These are phyloP conservation scores for Colletotrichum sidae DNA, from an alignment of 2,329 filamentous ascomycete genomes.

Conservation along the genomic window DNA sequence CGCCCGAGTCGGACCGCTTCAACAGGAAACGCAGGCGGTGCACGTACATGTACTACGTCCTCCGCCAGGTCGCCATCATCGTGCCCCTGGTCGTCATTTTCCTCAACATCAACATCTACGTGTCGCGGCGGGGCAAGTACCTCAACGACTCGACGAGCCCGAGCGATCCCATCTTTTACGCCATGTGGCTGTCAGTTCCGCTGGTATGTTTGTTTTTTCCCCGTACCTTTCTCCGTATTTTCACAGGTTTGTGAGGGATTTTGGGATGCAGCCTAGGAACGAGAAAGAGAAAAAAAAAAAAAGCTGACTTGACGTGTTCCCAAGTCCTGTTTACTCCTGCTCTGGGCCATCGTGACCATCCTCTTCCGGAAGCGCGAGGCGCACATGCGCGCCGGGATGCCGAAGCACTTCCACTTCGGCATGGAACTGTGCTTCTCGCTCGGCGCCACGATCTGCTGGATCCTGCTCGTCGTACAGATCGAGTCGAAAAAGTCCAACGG, in stretches of 20 bases:
- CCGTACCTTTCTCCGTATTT: background rate
- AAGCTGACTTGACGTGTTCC: background rate
- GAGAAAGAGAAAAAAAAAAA: background rate
- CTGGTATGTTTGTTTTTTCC: slow-evolving; percentile 13
- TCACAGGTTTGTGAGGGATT: background rate
- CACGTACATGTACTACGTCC: slow-evolving; percentile 48
- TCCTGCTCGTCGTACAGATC: slow-evolving; percentile 37
- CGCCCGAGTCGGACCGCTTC: slow-evolving; percentile 29
- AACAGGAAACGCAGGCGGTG: slow-evolving; percentile 44
- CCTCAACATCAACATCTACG: slow-evolving; percentile 39
- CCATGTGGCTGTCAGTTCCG: slow-evolving; percentile 36
- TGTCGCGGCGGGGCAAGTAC: slow-evolving; percentile 35
- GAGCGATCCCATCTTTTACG: slow-evolving; percentile 33
- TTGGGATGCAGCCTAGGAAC: background rate
- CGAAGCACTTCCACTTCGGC: slow-evolving; percentile 38
- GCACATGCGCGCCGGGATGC: slow-evolving; percentile 24
- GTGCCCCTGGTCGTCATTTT: slow-evolving; percentile 34
- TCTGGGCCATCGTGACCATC: slow-evolving; percentile 33
- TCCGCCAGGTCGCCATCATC: slow-evolving; percentile 55
- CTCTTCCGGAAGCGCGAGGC: slow-evolving; percentile 26
- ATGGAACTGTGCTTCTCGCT: slow-evolving; percentile 38
- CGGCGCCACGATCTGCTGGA: slow-evolving; percentile 37
- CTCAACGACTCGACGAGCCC: slow-evolving; percentile 36
- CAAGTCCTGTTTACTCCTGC: slow-evolving; percentile 28
- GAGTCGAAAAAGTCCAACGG: slow-evolving; percentile 32